Base-by-base conservation (phyloP, 345 rosid species). In the Gossypium anomalum region DNA sequence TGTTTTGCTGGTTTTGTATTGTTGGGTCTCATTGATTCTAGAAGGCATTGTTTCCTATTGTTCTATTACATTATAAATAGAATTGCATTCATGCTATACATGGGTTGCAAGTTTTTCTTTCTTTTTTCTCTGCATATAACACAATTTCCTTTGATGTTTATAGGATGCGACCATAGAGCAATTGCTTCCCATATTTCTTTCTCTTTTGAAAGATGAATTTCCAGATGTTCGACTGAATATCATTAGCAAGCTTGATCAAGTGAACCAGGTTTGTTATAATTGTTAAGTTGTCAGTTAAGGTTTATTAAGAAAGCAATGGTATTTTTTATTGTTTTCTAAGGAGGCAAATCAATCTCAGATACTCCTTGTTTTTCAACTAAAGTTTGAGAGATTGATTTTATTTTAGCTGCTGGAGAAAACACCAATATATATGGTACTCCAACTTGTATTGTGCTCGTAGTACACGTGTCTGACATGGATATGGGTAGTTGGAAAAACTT, bases 171-270 rank as follows among this genome's bases (percentile, higher is more conserved):
- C 90, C 20, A 85, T 87, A 68, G 88, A 87, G 82, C 90, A 85
- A 77, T 78, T 87, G 73, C 86, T 87, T 59, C 90, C 90, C 16
- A 85, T 87, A 70, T 87, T 87, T 72, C 90, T 87, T 14, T 85
- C 90, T 61, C 90, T 87, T 41, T 70, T 87, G 80, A 87, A 87
- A 78, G 90, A 87, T 80, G 88, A 87, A 78, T 87, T 87, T 75
- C 90, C 90, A 47, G 90, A 87, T 71, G 90, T 87, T 49, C 84
- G 90, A 12, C 82, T 87, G 71, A 87, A 87, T 78, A 87, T 87
- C 56, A 87, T 87, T 60, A 87, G 90, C 83, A 87, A 85, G 82
- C 88, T 87, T 71, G 90, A 87, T 80, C 90, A 87, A 87, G 90
- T 87, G 69, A 87, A 87, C 71, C 88, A 87, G 90, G 90, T 58